Conservation (phyloP, 305 asterid genomes). For the Rubia balearica region DNA sequence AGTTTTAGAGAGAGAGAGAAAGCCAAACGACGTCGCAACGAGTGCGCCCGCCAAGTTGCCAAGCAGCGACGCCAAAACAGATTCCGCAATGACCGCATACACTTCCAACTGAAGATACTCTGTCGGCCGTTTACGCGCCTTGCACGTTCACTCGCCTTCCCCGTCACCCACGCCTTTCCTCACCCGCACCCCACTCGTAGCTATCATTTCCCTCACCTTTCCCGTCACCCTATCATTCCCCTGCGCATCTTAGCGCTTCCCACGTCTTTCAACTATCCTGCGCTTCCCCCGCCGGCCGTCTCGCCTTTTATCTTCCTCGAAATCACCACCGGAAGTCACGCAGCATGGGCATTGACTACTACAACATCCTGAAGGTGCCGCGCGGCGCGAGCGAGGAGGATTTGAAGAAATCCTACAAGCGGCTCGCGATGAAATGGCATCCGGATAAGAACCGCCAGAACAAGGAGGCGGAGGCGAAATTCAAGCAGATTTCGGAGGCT, state of each 20-base stretch:
- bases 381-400: conserved; percentile 64
- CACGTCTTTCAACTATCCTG: conserved; percentile 39
- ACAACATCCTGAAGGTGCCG: conserved; percentile 57
- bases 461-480: conserved; percentile 82
- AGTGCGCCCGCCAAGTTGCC: conserved; percentile 24
- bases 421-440: conserved; percentile 91
- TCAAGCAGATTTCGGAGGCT: conserved; percentile 91
- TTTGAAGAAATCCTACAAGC: conserved; percentile 74
- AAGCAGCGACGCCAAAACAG: conserved; percentile 35
- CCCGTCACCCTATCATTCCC: conserved; percentile 27
- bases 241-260: conserved; percentile 45
- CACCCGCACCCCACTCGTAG: conserved; percentile 2
- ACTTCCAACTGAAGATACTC: conserved; percentile 26
- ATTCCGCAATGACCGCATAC: conserved; percentile 25
- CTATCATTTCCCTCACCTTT: conserved; percentile 11
- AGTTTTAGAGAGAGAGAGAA: neutral
- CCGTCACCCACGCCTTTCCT: conserved; percentile 1
- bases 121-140: conserved; percentile 37
- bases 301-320: conserved; percentile 29
- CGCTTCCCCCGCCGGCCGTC: conserved; percentile 37
- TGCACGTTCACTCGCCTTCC: conserved; percentile 45
- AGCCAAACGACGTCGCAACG: conserved; percentile 17
- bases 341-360: conserved; percentile 41
- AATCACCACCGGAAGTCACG: neutral
- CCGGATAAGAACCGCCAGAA: conserved; percentile 82